Evolutionary conservation across 441 rosid genomes (phyloP).

Genomic region (Dalechampia spathulata): DNA sequence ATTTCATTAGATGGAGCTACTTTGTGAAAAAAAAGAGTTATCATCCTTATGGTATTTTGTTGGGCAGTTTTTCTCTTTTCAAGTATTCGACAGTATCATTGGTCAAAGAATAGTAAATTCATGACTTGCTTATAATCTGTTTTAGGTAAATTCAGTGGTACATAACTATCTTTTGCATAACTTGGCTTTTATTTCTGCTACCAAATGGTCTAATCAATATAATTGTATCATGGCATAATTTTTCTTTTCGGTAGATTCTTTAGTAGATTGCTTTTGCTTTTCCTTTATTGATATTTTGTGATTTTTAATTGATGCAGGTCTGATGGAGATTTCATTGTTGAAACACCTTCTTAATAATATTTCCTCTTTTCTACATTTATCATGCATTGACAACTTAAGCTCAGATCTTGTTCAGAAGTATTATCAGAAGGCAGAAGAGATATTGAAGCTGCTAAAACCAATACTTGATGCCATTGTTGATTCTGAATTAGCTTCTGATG

Average conservation of each 20-base stretch:
- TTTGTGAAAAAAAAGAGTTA: no score
- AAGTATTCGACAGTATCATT: no score
- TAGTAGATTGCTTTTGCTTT: slow-evolving; percentile 1
- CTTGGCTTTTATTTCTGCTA: neutral
- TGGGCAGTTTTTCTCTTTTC: no score
- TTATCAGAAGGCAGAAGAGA: slow-evolving; percentile 60
- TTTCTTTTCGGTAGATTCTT: neutral
- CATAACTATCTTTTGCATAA: neutral
- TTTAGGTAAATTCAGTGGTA: no score
- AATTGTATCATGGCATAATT: no score
- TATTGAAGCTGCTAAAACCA: slow-evolving; percentile 68
- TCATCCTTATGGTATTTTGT: no score
- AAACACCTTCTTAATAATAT: slow-evolving; percentile 53
- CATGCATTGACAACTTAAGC: slow-evolving; percentile 39
- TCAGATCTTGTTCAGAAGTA: slow-evolving; percentile 57
- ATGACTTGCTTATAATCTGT: no score
- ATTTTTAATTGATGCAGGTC: slow-evolving; percentile 33
- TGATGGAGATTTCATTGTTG: slow-evolving; percentile 71
- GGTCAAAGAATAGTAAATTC: no score
- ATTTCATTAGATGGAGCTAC: neutral
- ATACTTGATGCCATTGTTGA: slow-evolving; percentile 57
- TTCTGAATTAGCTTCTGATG: slow-evolving; percentile 52
- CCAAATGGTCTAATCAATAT: no score
- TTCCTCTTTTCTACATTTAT: no score
- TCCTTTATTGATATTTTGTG: slow-evolving; percentile 7